These are phyloP conservation scores for Gryganskiella cystojenkinii DNA, from an alignment of 192 early-diverging fungal genomes.

Conservation along the genomic window DNA sequence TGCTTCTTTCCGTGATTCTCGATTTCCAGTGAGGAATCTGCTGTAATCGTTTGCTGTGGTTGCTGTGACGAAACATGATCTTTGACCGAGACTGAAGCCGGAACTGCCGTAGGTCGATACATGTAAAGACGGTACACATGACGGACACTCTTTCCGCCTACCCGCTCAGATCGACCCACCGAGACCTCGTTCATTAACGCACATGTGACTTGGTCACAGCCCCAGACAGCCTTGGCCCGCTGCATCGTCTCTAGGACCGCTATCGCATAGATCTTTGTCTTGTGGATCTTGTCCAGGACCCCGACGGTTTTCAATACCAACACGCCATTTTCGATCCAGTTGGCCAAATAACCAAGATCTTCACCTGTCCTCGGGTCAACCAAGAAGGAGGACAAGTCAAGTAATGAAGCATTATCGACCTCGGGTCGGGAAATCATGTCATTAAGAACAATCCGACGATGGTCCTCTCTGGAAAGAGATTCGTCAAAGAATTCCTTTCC, in stretches of 20 bases:
- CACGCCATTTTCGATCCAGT: slow-evolving; percentile 30
- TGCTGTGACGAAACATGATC: too few relatives aligned
- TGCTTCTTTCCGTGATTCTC: too few relatives aligned
- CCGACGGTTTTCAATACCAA: slow-evolving; percentile 40
- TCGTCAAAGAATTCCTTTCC: slow-evolving; percentile 50
- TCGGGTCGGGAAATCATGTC: slow-evolving; percentile 44
- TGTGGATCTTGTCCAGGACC: slow-evolving; percentile 10
- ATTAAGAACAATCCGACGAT: slow-evolving; percentile 36
- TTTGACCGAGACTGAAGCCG: too few relatives aligned
- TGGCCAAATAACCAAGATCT: slow-evolving; percentile 36
- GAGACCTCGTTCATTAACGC: slow-evolving; percentile 39
- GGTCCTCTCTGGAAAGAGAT: slow-evolving; percentile 6
- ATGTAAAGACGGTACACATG: slow-evolving; percentile 43
- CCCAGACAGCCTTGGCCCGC: slow-evolving; percentile 41
- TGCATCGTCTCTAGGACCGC: slow-evolving; percentile 9
- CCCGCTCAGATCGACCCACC: slow-evolving; percentile 1
- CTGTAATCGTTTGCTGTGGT: too few relatives aligned
- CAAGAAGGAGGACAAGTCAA: slow-evolving; percentile 36
- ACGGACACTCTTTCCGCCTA: slow-evolving; percentile 17
- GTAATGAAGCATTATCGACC: slow-evolving; percentile 34
- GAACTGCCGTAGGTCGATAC: background rate
- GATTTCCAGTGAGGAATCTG: too few relatives aligned
- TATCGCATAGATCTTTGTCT: slow-evolving; percentile 28
- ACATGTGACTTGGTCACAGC: slow-evolving; percentile 12
- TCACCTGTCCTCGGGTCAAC: slow-evolving; percentile 18